Percentiles rank a stretch among this genome's conserved stretches.
phyloP scores from a whole-genome alignment of 1,284 basidiomycete species.

The Salmacisia buchloeana region DNA sequence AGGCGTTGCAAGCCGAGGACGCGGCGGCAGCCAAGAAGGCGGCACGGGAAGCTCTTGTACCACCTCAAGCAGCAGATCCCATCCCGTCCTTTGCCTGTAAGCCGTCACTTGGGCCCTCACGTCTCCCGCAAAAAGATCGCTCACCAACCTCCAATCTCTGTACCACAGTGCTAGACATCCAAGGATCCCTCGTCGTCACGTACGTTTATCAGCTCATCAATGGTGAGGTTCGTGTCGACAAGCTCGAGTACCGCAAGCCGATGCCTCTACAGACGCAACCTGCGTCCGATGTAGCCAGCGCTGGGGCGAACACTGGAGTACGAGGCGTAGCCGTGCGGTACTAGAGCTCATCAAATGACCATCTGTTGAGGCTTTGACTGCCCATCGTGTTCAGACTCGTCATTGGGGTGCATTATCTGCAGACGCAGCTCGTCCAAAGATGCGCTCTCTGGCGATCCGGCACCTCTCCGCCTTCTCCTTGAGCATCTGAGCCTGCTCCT shows the following conservation, averaged over 20 bases:
- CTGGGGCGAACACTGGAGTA: neutral
- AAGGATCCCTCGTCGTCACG: slow-evolving; percentile 45
- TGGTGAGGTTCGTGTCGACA: slow-evolving; percentile 49
- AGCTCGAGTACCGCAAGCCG: slow-evolving; percentile 38
- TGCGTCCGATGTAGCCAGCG: neutral
- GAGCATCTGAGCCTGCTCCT: neutral
- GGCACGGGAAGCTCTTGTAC: neutral
- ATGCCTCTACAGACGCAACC: neutral
- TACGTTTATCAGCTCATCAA: slow-evolving; percentile 50
- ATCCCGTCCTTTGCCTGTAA: slow-evolving; percentile 30
- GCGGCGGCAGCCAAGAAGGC: neutral
- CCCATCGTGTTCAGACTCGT: too few relatives aligned
- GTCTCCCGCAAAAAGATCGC: neutral
- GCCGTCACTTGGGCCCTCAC: neutral
- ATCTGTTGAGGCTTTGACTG: neutral
- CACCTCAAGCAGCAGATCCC: neutral
- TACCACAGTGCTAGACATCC: slow-evolving; percentile 48
- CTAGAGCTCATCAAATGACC: neutral
- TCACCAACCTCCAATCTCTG: neutral
- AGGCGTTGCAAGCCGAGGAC: neutral
- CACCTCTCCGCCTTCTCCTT: slow-evolving; percentile 1
- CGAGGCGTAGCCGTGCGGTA: neutral
- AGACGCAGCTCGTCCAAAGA: neutral
- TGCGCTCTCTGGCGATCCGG: neutral
- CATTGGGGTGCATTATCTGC: neutral